Base-by-base conservation (phyloP, 2,329 filamentous ascomycete species). In the Dissoconium aciculare region DNA sequence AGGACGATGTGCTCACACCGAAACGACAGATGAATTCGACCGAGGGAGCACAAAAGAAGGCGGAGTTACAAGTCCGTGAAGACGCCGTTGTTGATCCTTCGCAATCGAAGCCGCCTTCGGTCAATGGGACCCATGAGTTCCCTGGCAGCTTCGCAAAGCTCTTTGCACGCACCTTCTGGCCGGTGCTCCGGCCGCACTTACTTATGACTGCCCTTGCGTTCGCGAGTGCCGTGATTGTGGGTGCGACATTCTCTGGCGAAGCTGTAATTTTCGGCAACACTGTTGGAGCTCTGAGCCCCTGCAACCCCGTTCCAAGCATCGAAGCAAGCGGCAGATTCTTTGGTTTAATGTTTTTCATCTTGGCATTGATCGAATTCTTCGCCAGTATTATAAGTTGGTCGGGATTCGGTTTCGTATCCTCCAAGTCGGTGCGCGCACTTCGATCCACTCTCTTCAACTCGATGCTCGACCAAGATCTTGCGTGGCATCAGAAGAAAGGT, bases 1-100 rank as follows among this genome's bases (percentile, higher is more conserved):
- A 3, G 89, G 95, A 54, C 76, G 79, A 34, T 85, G 93, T 41
- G 71, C 71, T 2, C 64, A 67, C 63, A 15, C 55, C 58, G 11
- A 54, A 42, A 17, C 63, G 64, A 52, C 70, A 62, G 25, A 55
- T 51, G 15, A 55, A 71, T 31, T 64, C 89, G 31, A 70, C 5
- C 11, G 11, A 12, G 11, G 69, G 87, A 36, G 74, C 78, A 12
- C n/a, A n/a, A n/a, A n/a, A n/a, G n/a, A n/a, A n/a, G n/a, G n/a
- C n/a, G n/a, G n/a, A n/a, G n/a, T n/a, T n/a, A n/a, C n/a, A n/a
- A n/a, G n/a, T n/a, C n/a, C n/a, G n/a, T n/a, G n/a, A n/a, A n/a
- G n/a, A n/a, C n/a, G n/a, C n/a, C n/a, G n/a, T n/a, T n/a, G n/a
- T n/a, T n/a, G n/a, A n/a, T n/a, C n/a, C n/a, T n/a, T n/a, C n/a